phyloP scores from a whole-genome alignment of 176 grass and related monocot genomes.

The Stipa capillata region DNA sequence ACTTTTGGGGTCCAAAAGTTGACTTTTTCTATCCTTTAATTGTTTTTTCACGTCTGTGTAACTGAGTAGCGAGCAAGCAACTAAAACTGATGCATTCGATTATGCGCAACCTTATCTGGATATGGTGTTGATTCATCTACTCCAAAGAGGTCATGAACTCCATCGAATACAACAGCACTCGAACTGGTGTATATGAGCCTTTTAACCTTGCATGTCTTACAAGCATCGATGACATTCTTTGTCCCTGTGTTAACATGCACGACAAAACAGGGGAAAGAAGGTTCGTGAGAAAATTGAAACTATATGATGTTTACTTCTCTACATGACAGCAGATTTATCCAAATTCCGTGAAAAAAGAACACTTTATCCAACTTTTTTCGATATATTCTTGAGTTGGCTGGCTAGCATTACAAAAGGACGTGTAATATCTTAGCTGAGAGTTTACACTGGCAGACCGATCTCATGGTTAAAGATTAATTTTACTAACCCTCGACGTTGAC shows the following conservation, averaged over 20 bases:
- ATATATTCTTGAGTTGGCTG: background rate
- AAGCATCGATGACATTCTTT: no score
- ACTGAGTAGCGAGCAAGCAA: background rate
- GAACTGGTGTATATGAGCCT: constrained; percentile 41
- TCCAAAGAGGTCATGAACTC: constrained; percentile 53
- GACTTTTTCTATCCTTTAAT: background rate
- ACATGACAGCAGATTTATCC: background rate
- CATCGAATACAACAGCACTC: constrained; percentile 55
- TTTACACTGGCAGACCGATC: background rate
- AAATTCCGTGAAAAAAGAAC: no score
- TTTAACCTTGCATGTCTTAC: no score
- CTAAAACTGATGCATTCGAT: background rate
- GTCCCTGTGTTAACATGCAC: background rate
- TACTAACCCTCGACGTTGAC: constrained; percentile 64
- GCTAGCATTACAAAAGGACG: background rate
- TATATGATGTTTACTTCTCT: background rate
- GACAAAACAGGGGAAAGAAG: background rate
- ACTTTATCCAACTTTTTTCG: no score
- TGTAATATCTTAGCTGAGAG: background rate
- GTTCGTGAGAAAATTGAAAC: background rate
- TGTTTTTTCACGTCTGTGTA: background rate
- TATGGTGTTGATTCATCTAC: constrained; percentile 55
- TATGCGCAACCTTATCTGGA: constrained; percentile 37
- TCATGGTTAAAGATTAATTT: background rate
- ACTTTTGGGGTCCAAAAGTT: no score